Evolutionary conservation across 345 rosid genomes (phyloP).

Genomic region (Populus davidiana): DNA sequence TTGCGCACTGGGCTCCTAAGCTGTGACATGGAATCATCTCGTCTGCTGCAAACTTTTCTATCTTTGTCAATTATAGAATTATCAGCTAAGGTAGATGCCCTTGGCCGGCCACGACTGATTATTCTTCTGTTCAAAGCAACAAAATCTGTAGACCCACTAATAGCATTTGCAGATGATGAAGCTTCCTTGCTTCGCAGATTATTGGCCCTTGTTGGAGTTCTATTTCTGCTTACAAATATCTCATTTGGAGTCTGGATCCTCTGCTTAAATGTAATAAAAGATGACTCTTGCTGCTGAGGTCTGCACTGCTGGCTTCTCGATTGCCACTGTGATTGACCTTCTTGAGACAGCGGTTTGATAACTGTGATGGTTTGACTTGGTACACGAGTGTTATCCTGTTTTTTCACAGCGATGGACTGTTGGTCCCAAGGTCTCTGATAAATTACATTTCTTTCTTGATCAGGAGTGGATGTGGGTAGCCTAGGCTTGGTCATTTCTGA

Average conservation of each 20-base stretch:
- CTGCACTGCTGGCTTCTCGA: slow-evolving; percentile 30
- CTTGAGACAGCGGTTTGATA: slow-evolving; percentile 25
- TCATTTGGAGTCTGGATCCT: slow-evolving; percentile 28
- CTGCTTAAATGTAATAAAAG: slow-evolving; percentile 21
- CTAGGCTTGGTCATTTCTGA: slow-evolving; percentile 28
- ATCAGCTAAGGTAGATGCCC: slow-evolving; percentile 37
- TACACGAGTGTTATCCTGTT: slow-evolving; percentile 14
- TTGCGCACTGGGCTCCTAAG: slow-evolving; percentile 45
- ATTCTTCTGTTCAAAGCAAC: slow-evolving; percentile 56
- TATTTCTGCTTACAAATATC: slow-evolving; percentile 34
- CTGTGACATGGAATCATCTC: slow-evolving; percentile 45
- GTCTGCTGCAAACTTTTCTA: slow-evolving; percentile 32
- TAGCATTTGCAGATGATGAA: slow-evolving; percentile 35
- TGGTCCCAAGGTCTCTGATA: slow-evolving; percentile 35
- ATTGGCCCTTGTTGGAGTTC: slow-evolving; percentile 37
- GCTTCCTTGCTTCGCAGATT: slow-evolving; percentile 43
- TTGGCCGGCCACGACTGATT: slow-evolving; percentile 39
- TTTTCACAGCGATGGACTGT: slow-evolving; percentile 16
- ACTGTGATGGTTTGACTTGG: slow-evolving; percentile 18
- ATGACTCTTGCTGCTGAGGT: slow-evolving; percentile 43
- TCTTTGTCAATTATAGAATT: slow-evolving; percentile 29
- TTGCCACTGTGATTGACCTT: slow-evolving; percentile 23
- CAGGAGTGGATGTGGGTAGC: slow-evolving; percentile 10
- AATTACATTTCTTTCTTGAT: slow-evolving; percentile 33
- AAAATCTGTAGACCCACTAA: slow-evolving; percentile 49